Conservation (phyloP, 257 asterid genomes). For the Capsicum rhomboideum region DNA sequence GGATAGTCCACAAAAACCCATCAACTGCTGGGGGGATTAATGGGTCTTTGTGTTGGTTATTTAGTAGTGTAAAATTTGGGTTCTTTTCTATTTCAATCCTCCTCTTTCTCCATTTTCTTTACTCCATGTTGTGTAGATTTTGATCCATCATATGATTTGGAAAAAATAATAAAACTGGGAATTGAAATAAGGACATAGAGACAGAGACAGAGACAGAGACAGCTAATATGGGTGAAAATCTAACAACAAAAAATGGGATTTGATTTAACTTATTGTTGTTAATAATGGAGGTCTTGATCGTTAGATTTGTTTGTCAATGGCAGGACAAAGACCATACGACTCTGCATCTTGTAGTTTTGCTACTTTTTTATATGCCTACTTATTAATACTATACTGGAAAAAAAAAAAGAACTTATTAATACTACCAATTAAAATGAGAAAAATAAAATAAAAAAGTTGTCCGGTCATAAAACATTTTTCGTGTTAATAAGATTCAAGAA, state of each 20-base stretch:
- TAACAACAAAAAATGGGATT: background rate
- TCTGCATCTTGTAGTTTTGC: background rate
- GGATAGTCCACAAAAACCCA: background rate
- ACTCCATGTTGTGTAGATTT: background rate
- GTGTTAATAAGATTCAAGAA: too few species aligned
- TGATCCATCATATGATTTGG: background rate
- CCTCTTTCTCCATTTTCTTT: background rate
- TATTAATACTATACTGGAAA: too few species aligned
- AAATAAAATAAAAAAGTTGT: background rate
- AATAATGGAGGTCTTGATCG: background rate
- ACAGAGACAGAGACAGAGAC: background rate
- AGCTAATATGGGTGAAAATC: background rate
- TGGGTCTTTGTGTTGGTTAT: background rate
- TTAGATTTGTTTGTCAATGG: background rate
- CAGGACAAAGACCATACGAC: background rate
- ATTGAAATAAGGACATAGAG: background rate
- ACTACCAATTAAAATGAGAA: background rate
- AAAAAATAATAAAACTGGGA: background rate
- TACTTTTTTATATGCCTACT: background rate
- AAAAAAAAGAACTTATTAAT: too few species aligned
- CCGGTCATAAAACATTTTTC: background rate
- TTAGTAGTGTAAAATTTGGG: background rate
- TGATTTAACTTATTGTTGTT: background rate
- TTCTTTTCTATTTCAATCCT: background rate
- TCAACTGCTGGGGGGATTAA: background rate